Percentiles rank a stretch among this genome's conserved stretches.
These are phyloP conservation scores for Dothidotthia symphoricarpi DNA, from an alignment of 2,329 filamentous ascomycete species.

Conservation along the genomic window DNA sequence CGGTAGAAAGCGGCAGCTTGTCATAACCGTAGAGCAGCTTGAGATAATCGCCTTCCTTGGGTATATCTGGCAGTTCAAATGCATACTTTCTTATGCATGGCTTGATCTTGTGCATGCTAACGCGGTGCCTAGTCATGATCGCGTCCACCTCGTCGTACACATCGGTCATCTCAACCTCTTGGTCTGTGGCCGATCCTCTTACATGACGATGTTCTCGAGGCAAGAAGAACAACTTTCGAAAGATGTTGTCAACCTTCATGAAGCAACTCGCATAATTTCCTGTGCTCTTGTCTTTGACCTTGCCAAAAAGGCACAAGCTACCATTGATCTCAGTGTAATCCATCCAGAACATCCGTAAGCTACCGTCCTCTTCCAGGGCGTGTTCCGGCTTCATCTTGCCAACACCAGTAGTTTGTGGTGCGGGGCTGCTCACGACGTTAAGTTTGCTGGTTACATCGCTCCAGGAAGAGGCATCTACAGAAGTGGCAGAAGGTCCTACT, in stretches of 20 bases:
- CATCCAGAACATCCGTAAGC: conserved; percentile 91
- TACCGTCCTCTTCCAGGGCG: conserved; percentile 91
- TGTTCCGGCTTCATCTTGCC: conserved; percentile 82
- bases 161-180: conserved; percentile 81
- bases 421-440: conserved; percentile 77
- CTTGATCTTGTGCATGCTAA: conserved; percentile 92
- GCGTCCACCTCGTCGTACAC: conserved; percentile 87
- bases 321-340: conserved; percentile 94
- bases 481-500: conserved; percentile 56
- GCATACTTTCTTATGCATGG: conserved; percentile 87
- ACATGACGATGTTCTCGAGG: conserved; percentile 66
- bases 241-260: conserved; percentile 90
- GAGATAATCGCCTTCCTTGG: conserved; percentile 85
- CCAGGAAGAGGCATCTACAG: conserved; percentile 76
- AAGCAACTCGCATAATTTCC: conserved; percentile 85
- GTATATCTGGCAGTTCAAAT: conserved; percentile 84
- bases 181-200: conserved; percentile 66
- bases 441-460: conserved; percentile 81
- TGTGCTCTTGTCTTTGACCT: conserved; percentile 85
- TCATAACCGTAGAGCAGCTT: conserved; percentile 96
- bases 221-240: conserved; percentile 89
- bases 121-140: conserved; percentile 82
- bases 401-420: conserved; percentile 60
- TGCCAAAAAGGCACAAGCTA: conserved; percentile 90
- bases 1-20: conserved; percentile 70